A percentile compares a stretch with the other conserved stretches of the same genome.
phyloP scores from a whole-genome alignment of 805 yeast genomes.

The Kockiozyma suomiensis region DNA sequence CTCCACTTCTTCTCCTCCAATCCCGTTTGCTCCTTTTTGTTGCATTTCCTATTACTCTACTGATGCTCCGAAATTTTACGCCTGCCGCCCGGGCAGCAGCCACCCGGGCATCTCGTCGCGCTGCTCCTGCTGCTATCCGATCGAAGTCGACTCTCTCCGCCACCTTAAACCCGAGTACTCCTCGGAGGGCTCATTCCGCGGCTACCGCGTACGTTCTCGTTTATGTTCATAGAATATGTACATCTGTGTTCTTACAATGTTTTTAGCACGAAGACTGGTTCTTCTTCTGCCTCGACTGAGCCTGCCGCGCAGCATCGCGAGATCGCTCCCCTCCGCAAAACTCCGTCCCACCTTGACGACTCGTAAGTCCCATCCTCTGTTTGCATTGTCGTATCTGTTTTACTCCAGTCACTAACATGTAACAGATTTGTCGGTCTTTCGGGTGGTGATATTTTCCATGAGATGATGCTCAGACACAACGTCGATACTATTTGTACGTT shows the following conservation, averaged over 20 bases:
- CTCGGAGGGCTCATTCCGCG: conserved; percentile 25
- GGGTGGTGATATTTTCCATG: conserved; percentile 99
- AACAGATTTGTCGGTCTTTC: conserved; percentile 84
- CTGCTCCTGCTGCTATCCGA: conserved; percentile 6
- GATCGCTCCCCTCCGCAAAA: conserved; percentile 11
- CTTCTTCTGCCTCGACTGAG: not conserved
- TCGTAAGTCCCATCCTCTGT: conserved; percentile 19
- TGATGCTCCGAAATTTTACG: conserved; percentile 17
- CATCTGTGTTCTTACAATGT: not conserved
- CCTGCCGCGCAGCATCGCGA: not conserved
- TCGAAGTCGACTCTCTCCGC: conserved; percentile 15
- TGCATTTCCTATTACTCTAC: not conserved
- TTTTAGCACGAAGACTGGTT: not conserved
- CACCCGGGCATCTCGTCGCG: conserved; percentile 10
- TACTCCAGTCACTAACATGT: not conserved
- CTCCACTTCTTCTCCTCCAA: not conserved
- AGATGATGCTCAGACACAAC: conserved; percentile 95
- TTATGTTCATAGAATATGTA: not conserved
- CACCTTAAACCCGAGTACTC: not conserved
- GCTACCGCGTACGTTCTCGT: conserved; percentile 24
- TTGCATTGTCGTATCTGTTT: not conserved
- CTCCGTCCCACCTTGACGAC: conserved; percentile 27
- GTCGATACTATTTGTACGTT: conserved; percentile 79
- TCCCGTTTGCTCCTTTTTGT: not conserved
- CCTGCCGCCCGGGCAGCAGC: conserved; percentile 21